Conservation (phyloP, 1,284 basidiomycete species). For the Cutaneotrichosporon sp. region DNA sequence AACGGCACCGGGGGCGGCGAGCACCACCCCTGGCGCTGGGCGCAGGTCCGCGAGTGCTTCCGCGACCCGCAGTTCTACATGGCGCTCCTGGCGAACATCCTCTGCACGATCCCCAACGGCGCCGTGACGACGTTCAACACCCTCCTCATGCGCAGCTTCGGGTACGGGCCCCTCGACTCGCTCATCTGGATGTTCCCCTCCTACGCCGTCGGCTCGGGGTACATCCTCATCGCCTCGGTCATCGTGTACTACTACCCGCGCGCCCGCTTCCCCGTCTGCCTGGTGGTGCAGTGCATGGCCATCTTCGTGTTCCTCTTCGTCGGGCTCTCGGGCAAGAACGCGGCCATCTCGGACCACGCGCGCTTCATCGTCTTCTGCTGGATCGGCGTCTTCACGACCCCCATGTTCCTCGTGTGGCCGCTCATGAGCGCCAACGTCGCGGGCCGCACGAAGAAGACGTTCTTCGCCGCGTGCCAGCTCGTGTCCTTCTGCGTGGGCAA, state of each 20-base stretch:
- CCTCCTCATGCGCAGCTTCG: constrained; percentile 14
- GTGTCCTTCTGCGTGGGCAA: constrained; percentile 34
- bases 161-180: constrained; percentile 24
- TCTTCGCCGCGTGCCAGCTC: constrained; percentile 18
- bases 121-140: constrained; percentile 28
- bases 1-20: constrained; percentile 16
- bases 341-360: constrained; percentile 23
- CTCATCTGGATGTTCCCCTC: constrained; percentile 24
- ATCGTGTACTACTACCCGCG: constrained; percentile 14
- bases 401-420: constrained; percentile 36
- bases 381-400: constrained; percentile 18
- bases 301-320: constrained; percentile 29
- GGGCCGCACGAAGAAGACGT: constrained; percentile 38
- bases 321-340: constrained; percentile 26
- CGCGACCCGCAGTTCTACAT: constrained; percentile 32
- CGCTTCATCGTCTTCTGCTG: constrained; percentile 30
- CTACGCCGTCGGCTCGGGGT: constrained; percentile 20
- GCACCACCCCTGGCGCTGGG: constrained; percentile 35
- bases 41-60: constrained; percentile 33
- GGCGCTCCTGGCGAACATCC: constrained; percentile 21
- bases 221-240: constrained; percentile 18
- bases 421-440: constrained; percentile 35
- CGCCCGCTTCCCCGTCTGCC: constrained; percentile 27
- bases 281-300: constrained; percentile 17
- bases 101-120: constrained; percentile 3